Percentiles rank a stretch among this genome's conserved stretches.
phyloP scores from a whole-genome alignment of 202 grass and related monocot genomes.

The Bolboschoenoplectus hybrid region DNA sequence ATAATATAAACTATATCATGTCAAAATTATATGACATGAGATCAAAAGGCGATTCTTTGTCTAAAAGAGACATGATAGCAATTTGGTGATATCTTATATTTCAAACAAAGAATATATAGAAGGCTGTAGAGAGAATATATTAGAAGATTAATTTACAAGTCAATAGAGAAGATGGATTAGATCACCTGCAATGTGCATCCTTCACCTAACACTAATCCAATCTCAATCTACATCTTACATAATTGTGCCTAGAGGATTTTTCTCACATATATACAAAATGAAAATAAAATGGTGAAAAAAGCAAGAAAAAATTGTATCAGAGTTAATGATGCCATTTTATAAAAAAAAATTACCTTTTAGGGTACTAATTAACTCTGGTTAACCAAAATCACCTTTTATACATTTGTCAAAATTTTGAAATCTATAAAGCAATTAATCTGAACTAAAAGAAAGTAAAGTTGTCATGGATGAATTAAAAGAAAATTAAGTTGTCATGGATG shows the following conservation, averaged over 20 bases:
- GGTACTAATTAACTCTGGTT: no score
- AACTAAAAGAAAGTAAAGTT: no score
- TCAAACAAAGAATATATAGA: background rate
- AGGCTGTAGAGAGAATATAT: background rate
- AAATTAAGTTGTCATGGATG: no score
- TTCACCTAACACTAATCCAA: conserved; percentile 10
- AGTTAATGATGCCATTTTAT: no score
- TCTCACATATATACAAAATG: background rate
- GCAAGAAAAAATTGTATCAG: no score
- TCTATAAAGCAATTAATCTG: no score
- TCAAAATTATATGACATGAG: background rate
- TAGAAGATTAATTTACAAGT: background rate
- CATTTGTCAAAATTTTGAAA: no score
- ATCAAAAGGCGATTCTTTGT: background rate
- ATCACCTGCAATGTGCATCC: conserved; percentile 25
- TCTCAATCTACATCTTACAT: background rate
- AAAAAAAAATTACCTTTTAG: no score
- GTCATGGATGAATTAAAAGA: no score
- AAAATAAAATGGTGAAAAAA: background rate
- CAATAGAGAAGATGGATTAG: background rate
- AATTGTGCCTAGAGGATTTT: background rate
- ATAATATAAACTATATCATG: background rate
- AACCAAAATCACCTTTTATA: no score
- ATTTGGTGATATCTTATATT: conserved; percentile 3
- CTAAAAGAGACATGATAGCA: background rate